Percentiles rank a stretch among this genome's conserved stretches.
These are phyloP conservation scores for Podaxis sp. DNA, from an alignment of 768 basidiomycete genomes.

Conservation along the genomic window DNA sequence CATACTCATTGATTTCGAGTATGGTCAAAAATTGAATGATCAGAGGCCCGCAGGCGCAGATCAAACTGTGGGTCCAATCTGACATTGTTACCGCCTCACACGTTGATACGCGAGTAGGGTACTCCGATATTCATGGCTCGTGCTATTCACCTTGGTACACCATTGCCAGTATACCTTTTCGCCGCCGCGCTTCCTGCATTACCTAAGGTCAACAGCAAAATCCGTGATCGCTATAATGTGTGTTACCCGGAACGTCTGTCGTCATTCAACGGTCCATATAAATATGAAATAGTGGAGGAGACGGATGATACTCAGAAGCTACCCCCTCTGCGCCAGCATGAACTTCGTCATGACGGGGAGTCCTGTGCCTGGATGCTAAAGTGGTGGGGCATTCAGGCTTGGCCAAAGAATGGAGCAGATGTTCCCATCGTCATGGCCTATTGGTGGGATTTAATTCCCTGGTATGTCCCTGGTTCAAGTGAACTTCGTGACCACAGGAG, in stretches of 20 bases:
- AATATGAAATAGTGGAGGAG: neutral
- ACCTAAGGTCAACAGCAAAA: neutral
- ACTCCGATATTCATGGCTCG: slow-evolving; percentile 15
- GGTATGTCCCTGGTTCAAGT: no score
- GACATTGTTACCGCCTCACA: neutral
- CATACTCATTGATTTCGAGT: slow-evolving; percentile 14
- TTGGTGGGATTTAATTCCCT: neutral
- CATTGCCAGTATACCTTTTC: neutral
- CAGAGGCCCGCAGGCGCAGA: neutral
- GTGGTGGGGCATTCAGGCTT: slow-evolving; percentile 12
- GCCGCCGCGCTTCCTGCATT: neutral
- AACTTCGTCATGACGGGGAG: slow-evolving; percentile 13
- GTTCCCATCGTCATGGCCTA: neutral
- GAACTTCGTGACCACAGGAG: neutral
- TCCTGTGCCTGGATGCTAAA: slow-evolving; percentile 10
- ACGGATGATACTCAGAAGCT: neutral
- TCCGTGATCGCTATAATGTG: neutral
- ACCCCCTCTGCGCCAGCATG: neutral
- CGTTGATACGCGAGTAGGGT: neutral
- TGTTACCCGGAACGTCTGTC: neutral
- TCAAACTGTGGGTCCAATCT: slow-evolving; percentile 7
- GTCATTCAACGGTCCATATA: neutral
- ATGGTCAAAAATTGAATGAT: neutral
- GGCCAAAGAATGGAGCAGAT: neutral
- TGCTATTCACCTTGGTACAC: slow-evolving; percentile 3